Base-by-base conservation (phyloP, 805 yeast species). In the Lipomyces lipofer region DNA sequence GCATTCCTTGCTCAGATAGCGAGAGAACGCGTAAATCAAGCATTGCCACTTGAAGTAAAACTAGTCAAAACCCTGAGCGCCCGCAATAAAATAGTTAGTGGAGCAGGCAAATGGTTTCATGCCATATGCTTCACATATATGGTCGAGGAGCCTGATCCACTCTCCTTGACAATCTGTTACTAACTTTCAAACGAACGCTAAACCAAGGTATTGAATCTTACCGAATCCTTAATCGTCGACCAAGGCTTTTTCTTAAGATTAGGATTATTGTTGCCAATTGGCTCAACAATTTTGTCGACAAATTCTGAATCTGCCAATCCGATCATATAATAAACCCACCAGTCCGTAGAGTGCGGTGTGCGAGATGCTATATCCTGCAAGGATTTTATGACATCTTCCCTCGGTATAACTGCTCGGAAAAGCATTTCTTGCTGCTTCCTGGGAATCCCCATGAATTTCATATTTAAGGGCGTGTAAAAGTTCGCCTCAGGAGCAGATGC, bases 241-340 rank as follows among this genome's bases (percentile, higher is more conserved):
- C 58, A 52, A 2, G 55, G 52, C 38, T 54, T 33, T 21, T 55
- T 57, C 48, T 57, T 54, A 45, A 29, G 15, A 28, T 45, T 47
- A 13, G 56, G 52, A 24, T 46, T 52, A 30, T 55, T 51, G 22
- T 43, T 36, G 21, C 54, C 52, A 42, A 47, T 45, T 7, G 51
- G 54, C 28, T 49, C 59, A 30, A 50, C 45, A 13, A 67, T 52
- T 24, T 56, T 56, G 40, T 69, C 71, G 3, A 61, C 39, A 15
- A 66, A 51, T 10, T 65, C 66, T 10, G 53, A 58, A 49, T 71
- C 73, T 7, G 58, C 54, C 43, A 62, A 58, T 21, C 69, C 73
- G 13, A 92, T 75, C 63, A 86, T 88, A 64, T 85, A 88, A 96
- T 97, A 90, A 19, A 89, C 72, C 66, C 85, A 79, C 62, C 81